Evolutionary conservation across 1,284 basidiomycete genomes (phyloP).

Genomic region (Phellinidium pouzarii): DNA sequence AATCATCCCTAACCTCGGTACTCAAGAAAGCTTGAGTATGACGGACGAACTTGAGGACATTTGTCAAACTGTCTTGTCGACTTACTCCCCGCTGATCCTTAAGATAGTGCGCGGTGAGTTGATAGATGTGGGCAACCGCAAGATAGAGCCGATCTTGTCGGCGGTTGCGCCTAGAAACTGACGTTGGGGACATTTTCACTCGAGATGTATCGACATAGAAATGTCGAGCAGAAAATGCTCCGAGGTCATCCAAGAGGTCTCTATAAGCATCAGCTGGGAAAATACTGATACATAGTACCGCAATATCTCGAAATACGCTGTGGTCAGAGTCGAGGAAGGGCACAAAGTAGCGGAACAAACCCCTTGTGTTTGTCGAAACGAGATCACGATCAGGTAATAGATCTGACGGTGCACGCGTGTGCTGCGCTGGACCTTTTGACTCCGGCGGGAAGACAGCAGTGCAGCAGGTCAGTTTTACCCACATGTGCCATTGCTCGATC

Average conservation of each 20-base stretch:
- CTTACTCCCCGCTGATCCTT: constrained; percentile 65
- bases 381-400: constrained; percentile 62
- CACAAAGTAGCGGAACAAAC: constrained; percentile 80
- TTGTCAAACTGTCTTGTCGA: constrained; percentile 67
- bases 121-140: constrained; percentile 86
- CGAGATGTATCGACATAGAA: constrained; percentile 69
- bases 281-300: constrained; percentile 82
- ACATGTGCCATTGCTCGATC: constrained; percentile 85
- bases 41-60: constrained; percentile 82
- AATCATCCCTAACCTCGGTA: constrained; percentile 70
- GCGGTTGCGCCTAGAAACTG: constrained; percentile 49
- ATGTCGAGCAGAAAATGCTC: constrained; percentile 72
- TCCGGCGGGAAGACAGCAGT: constrained; percentile 73
- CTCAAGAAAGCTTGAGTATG: constrained; percentile 77
- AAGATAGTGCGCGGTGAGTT: constrained; percentile 75
- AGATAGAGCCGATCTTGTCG: constrained; percentile 81
- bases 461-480: constrained; percentile 78
- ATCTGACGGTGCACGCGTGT: constrained; percentile 68
- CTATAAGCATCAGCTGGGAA: constrained; percentile 76
- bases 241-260: constrained; percentile 79
- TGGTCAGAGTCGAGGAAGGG: constrained; percentile 86
- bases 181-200: constrained; percentile 39
- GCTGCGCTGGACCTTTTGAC: constrained; percentile 47
- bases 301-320: constrained; percentile 76
- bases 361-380: constrained; percentile 64